Evolutionary conservation across 2,329 filamentous ascomycete genomes (phyloP), one percentile per base, ranked within the genome.

Genomic region (Aureobasidium sp.): DNA sequence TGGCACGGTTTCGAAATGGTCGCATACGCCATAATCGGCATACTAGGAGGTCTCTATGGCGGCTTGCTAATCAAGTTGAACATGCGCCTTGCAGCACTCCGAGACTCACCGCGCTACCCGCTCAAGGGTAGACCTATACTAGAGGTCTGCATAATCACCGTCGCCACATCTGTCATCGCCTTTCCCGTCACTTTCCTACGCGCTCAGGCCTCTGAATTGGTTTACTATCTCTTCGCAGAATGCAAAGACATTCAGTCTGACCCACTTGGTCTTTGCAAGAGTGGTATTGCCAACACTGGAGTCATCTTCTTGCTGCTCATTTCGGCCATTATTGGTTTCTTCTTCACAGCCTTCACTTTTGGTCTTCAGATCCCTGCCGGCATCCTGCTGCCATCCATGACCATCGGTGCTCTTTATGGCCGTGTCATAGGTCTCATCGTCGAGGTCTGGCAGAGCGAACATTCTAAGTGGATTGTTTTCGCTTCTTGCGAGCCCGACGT

Each of bases 111-210:
- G n/a, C 67, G 52, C n/a, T 71, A 74, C 53, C 85, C 84, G 71
- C 84, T 91, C 17, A 86, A 88, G 36, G 76, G 75, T 44, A 84
- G 84, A 5, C 92, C 94, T 2, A 79, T 97, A 31, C 74, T 83
- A 15, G 92, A 97, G 76, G 93, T 97, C 11, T 77, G 88, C 25
- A 75, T 86, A n/a, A 85, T 96, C 27, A 87, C 93, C 5, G 78
- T 92, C 45, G 71, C 96, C 25, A 96, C 92, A 1, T 91, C 93
- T 1, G 73, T 97, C 48, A 84, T 97, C 75, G 97, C 96, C 78
- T 99, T 91, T 69, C 94, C 94, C 12, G 96, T 97, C 75, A 87
- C 91, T 62, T 97, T 97, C 75, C 96, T 97, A 88, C 88, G 94
- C 64, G 89, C 91, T 3, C 93, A 97, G 72, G 85, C 89, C 25